Evolutionary conservation across 1,139 yeast genomes (phyloP).

Genomic region (Debaryomyces psychrophilus): DNA sequence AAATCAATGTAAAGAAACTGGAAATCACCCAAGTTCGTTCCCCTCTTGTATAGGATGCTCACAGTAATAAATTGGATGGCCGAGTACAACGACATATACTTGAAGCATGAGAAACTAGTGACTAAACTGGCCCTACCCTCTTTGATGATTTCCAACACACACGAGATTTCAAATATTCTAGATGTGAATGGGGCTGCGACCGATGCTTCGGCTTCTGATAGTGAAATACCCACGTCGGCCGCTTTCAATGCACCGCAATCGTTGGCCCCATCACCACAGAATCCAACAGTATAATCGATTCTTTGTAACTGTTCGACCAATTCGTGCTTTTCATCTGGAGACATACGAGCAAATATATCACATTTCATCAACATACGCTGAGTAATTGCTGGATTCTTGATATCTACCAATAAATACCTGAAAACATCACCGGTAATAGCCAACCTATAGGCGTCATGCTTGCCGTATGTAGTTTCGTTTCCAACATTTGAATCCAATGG

Average conservation of each 20-base stretch:
- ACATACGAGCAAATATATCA: slow-evolving; percentile 91
- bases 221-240: slow-evolving; percentile 94
- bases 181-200: slow-evolving; percentile 99
- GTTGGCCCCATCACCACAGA: slow-evolving; percentile 97
- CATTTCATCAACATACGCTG: slow-evolving; percentile 72
- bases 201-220: slow-evolving; percentile 97
- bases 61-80: slow-evolving; percentile 94
- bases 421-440: slow-evolving; percentile 95
- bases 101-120: slow-evolving; percentile 94
- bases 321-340: slow-evolving; percentile 98
- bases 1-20: slow-evolving; percentile 94
- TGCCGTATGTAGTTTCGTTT: slow-evolving; percentile 16
- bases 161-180: slow-evolving; percentile 82
- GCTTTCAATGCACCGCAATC: slow-evolving; percentile 98
- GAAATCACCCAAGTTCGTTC: slow-evolving; percentile 95
- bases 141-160: slow-evolving; percentile 85
- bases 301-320: slow-evolving; percentile 83
- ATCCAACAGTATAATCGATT: slow-evolving; percentile 90
- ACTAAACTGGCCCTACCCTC: slow-evolving; percentile 96
- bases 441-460: slow-evolving; percentile 51
- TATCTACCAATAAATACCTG: slow-evolving; percentile 67
- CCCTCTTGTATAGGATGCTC: slow-evolving; percentile 79
- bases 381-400: slow-evolving; percentile 41
- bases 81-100: slow-evolving; percentile 94
- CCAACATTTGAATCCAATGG: slow-evolving; percentile 43